Evolutionary conservation across 2,329 filamentous ascomycete species (phyloP), one percentile per base, ranked within the genome.

Genomic region (Aspergillus carbonarius): DNA sequence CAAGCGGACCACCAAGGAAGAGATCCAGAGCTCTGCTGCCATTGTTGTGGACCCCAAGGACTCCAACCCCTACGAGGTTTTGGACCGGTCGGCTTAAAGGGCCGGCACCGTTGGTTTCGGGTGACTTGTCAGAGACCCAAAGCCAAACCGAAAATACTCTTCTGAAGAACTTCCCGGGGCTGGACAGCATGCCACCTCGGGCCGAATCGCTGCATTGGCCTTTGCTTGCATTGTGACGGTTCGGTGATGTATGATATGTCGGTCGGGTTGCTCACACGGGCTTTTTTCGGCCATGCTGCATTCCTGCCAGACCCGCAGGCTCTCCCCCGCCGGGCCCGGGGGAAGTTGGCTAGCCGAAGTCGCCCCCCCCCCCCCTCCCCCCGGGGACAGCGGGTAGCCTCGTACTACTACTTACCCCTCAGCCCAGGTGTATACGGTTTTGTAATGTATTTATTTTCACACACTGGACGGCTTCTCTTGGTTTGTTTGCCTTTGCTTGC

Each of bases 1-100:
- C 23, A 74, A 72, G 64, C 70, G 70, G 64, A 59, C 63, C 54
- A 65, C 53, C 39, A 70, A 69, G 58, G 61, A 62, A 30, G 66
- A 70, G 9, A 50, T 62, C 3, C 59, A 64, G 39, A 44, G 48
- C 10, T 20, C 56, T 6, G 47, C 56, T 6, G 47, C 66, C 7
- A 55, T 27, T 37, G 30, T 58, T 25, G 51, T 64, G 20, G 64
- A 65, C 8, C 60, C 64, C 7, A 69, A 71, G 60, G 70, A 59
- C 37, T 62, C 66, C 15, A 74, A 74, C 49, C 71, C 70, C 2
- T 74, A 68, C 55, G 70, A 63, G 2, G 72, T 74, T 44, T 54
- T 74, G 46, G 64, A 68, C n/a, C 66, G 48, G 13, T 57, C 59
- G 15, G 58, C 54, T 13, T 65, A 64, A 25, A 10, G 32, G 2